Evolutionary conservation across 345 rosid genomes (phyloP), one percentile per base, ranked within the genome.

Genomic region (Microcos paniculata): DNA sequence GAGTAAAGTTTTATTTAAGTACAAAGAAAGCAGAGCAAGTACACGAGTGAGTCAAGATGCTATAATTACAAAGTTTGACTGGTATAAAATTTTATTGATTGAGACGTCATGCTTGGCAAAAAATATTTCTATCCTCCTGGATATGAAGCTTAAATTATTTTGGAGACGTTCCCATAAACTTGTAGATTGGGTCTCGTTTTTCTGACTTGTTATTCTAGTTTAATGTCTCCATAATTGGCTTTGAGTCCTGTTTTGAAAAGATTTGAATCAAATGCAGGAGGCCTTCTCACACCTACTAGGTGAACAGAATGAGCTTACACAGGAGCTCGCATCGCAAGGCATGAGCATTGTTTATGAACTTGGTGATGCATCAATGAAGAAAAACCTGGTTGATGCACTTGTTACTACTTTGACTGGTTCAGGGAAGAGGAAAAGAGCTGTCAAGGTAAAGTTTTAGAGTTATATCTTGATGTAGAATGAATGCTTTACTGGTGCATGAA

Each of bases 321-420:
- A 93, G 88, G 98, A 93, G 78, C 84, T 95, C 70, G 99, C 98
- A 72, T 95, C 99, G 75, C 99, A 93, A 75, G 99, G 99, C 46
- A 95, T 95, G 98, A 95, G 99, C 84, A 89, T 95, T 76, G 94
- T 93, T 28, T 95, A 93, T 84, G 99, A 95, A 19, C 93, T 91
- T 80, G 99, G 99, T 38, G 96, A 95, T 84, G 85, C 84, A 69
- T 85, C 96, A 63, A 95, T 91, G 98, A 93, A 91, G 91, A 71
- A 87, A 73, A 88, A 80, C 83, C 86, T 95, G 79, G 99, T 93
- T 80, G 92, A 89, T 82, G 96, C 98, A 68, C 91, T 95, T 57
- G 98, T 93, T 30, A 72, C 82, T 76, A 93, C 97, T 71, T 85
- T 95, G 79, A 92, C 97, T 77, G 99, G 97, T 81, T 89, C 98